These are phyloP conservation scores for Aspergillus fructus DNA, from an alignment of 2,329 filamentous ascomycete genomes.

Conservation along the genomic window DNA sequence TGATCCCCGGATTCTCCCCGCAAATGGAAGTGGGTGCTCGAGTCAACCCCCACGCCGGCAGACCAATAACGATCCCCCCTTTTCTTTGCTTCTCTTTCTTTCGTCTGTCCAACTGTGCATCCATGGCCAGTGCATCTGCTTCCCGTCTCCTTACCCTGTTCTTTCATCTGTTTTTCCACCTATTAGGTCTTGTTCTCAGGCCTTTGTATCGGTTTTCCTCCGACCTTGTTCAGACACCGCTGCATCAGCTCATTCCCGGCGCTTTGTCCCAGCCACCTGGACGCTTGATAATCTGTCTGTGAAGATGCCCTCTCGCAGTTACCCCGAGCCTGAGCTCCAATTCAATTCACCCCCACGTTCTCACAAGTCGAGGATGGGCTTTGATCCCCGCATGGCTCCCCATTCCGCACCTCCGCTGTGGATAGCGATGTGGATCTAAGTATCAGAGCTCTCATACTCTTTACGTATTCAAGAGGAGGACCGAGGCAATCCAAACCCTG, in stretches of 20 bases:
- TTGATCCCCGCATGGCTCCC: background rate
- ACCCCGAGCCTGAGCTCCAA: slow-evolving; percentile 1
- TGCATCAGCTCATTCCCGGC: background rate
- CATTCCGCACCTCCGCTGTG: slow-evolving; percentile 2
- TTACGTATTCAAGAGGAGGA: background rate
- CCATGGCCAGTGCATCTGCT: too few relatives aligned
- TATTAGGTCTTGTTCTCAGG: background rate
- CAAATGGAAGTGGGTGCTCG: background rate
- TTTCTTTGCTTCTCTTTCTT: background rate
- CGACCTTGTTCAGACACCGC: background rate
- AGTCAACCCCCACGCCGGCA: background rate
- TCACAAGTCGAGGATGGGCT: background rate
- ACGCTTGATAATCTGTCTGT: background rate
- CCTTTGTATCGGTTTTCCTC: slow-evolving; percentile 2
- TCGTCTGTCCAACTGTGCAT: background rate
- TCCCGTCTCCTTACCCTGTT: background rate
- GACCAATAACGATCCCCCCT: background rate
- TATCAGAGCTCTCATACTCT: background rate
- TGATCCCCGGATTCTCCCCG: slow-evolving; percentile 4
- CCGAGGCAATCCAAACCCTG: background rate
- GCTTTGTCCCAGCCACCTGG: background rate
- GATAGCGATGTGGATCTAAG: background rate
- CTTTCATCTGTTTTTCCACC: slow-evolving; percentile 1
- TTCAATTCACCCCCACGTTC: background rate
- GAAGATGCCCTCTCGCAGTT: background rate